Evolutionary conservation across 2,329 filamentous ascomycete species (phyloP).

Genomic region (Neofusicoccum parvum): DNA sequence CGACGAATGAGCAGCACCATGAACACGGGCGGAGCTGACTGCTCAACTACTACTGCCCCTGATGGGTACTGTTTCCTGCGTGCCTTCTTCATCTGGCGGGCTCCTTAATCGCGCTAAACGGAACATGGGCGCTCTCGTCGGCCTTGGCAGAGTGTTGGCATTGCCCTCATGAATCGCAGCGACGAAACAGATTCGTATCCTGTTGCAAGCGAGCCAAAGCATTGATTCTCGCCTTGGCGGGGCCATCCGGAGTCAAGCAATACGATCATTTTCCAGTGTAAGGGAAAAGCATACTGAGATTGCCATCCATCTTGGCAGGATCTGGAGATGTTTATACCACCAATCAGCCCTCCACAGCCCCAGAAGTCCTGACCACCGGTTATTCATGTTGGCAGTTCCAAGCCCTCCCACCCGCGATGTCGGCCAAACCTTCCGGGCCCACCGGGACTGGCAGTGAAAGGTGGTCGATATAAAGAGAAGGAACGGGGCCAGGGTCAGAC

Average conservation of each 20-base stretch:
- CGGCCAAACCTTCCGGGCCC: background rate
- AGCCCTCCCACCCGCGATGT: too few relatives aligned
- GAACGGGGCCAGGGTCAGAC: background rate
- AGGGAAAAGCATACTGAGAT: background rate
- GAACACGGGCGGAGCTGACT: too few relatives aligned
- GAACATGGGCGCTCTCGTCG: background rate
- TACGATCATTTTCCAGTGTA: too few relatives aligned
- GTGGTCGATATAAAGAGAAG: background rate
- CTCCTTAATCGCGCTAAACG: background rate
- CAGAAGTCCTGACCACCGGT: background rate
- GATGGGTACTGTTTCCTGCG: background rate
- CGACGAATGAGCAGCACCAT: background rate
- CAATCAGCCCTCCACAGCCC: background rate
- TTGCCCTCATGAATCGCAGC: conserved; percentile 3
- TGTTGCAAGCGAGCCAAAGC: conserved; percentile 1
- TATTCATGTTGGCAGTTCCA: background rate
- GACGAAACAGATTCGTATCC: conserved; percentile 9
- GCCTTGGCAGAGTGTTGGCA: conserved; percentile 6
- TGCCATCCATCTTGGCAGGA: conserved; percentile 4
- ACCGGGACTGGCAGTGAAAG: background rate
- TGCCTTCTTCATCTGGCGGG: background rate
- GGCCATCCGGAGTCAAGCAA: background rate
- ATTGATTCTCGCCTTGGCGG: background rate
- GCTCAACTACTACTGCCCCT: background rate
- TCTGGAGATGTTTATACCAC: conserved; percentile 5